Base-by-base conservation (phyloP, 495 filamentous ascomycete genomes). In the Emericellopsis terricola region DNA sequence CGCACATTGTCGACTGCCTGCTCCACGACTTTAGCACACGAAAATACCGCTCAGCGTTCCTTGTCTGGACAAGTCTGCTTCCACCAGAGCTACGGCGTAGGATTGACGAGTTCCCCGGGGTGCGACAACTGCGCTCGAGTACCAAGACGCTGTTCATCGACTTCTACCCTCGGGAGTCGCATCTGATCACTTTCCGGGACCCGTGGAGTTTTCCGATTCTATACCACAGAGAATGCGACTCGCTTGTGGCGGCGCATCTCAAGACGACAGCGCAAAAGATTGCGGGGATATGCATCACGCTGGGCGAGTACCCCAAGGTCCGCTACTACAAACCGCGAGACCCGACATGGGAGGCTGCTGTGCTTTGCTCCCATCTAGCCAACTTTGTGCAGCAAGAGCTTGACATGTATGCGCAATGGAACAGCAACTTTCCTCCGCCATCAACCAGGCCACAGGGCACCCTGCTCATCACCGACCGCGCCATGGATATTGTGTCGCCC, bases 141-240 rank as follows among this genome's bases (percentile, higher is more conserved):
- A 76, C 79, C 46, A 68, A 71, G 24, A 74, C 78, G 11, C 64
- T 96, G 40, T 79, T 81, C 23, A 61, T 93, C 52, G 79, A 92
- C 51, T 97, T 70, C 51, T 87, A 73, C 50, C 85, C 89, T 15
- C 72, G 81, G 37, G 89, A 97, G 59, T 92, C 91, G 9, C 81
- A 82, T 46, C 55, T 97, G 20, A 60, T 94, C 40, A 93, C 83
- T 1, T 92, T 96, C 41, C 66, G 79, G 37, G 89, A 96, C 51
- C 87, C 91, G 1, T 91, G 75, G 66, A 94, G 85, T 55, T 96
- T 96, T 48, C 86, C 83, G 3, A 68, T 87, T 8, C 56, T 97
- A 33, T 97, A 78, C 59, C 86, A 96, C 50, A 87, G 89, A 8
- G 69, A 65, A 31, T 96, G 91, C 54, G 87, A 86, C 47, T 64